Evolutionary conservation across 225 moss, liverwort and hornwort genomes (phyloP).

Genomic region (Asterella californica): DNA sequence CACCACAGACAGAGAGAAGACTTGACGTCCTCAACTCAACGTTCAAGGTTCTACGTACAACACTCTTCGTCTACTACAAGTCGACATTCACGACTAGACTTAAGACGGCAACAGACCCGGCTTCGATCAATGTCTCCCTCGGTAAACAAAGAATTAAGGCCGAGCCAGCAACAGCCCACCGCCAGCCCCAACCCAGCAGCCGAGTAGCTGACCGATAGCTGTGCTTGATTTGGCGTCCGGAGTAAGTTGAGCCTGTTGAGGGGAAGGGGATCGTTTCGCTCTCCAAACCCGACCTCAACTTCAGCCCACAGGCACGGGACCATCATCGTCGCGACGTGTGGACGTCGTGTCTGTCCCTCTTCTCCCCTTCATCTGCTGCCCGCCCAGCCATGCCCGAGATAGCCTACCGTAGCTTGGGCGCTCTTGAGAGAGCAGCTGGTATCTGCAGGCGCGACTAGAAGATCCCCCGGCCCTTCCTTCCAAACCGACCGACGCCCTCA

Average conservation of each 20-base stretch:
- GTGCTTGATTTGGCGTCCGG: neutral
- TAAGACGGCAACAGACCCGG: neutral
- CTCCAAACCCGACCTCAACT: neutral
- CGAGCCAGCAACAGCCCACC: neutral
- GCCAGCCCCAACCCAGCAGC: neutral
- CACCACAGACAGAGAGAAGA: too few species aligned
- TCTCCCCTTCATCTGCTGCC: neutral
- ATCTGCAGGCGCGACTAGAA: neutral
- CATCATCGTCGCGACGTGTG: slow-evolving; percentile 14
- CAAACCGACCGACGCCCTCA: neutral
- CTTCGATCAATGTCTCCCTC: neutral
- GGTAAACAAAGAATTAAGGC: neutral
- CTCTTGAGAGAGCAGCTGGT: neutral
- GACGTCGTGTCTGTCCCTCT: neutral
- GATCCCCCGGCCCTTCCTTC: neutral
- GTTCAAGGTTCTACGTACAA: neutral
- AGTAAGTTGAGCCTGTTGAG: neutral
- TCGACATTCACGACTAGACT: slow-evolving; percentile 4
- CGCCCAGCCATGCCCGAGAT: neutral
- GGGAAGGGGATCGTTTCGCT: neutral
- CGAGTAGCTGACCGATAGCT: neutral
- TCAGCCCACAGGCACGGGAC: slow-evolving; percentile 1
- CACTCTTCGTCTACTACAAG: neutral
- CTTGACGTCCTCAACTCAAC: neutral
- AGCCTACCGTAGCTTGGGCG: neutral